Evolutionary conservation across 2,329 filamentous ascomycete species (phyloP).

Genomic region (Trichoderma sp.): DNA sequence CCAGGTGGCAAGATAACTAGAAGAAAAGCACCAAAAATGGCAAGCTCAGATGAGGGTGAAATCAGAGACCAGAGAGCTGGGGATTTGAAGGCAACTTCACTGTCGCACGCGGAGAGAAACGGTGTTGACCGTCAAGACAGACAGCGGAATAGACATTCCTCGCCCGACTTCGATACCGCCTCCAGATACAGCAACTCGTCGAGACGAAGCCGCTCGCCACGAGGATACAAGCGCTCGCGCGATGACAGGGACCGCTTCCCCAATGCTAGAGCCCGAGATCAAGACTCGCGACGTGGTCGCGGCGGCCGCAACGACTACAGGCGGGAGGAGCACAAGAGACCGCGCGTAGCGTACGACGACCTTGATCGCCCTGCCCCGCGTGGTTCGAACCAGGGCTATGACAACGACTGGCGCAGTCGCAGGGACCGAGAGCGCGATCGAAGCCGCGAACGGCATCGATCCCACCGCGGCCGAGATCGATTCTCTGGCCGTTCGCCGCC

Average conservation of each 20-base stretch:
- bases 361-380: constrained; percentile 54
- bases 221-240: constrained; percentile 67
- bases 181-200: constrained; percentile 47
- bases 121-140: constrained; percentile 93
- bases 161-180: constrained; percentile 55
- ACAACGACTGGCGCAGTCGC: constrained; percentile 57
- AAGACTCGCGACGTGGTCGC: constrained; percentile 63
- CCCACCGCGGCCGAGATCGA: constrained; percentile 47
- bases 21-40: constrained; percentile 37
- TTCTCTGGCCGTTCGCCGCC: constrained; percentile 56
- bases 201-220: constrained; percentile 61
- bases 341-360: constrained; percentile 58
- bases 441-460: constrained; percentile 37
- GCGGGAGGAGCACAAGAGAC: constrained; percentile 50
- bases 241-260: constrained; percentile 64
- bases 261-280: constrained; percentile 45
- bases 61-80: constrained; percentile 72
- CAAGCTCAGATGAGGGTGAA: constrained; percentile 84
- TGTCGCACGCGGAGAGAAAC: constrained; percentile 72
- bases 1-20: constrained; percentile 4
- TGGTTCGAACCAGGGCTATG: constrained; percentile 49
- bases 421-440: constrained; percentile 39
- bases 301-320: constrained; percentile 63
- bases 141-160: constrained; percentile 65
- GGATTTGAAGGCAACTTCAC: constrained; percentile 82